These are phyloP conservation scores for Excoecaria agallocha DNA, from an alignment of 345 rosid species.

Conservation along the genomic window DNA sequence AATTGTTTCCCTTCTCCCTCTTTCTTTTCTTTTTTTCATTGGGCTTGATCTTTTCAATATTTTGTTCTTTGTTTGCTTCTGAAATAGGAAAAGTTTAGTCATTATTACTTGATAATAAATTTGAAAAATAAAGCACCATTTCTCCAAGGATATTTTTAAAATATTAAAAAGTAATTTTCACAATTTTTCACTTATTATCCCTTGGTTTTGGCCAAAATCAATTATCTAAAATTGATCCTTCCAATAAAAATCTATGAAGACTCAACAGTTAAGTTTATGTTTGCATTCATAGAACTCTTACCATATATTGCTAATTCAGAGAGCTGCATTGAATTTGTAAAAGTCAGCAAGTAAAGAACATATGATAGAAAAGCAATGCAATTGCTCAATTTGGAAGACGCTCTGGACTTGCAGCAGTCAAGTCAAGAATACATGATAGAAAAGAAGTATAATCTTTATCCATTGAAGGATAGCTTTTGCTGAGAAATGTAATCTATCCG, in stretches of 20 bases:
- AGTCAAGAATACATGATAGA: too few relatives aligned
- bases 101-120: conserved; percentile 1
- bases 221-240: not conserved
- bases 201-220: not conserved
- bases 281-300: not conserved
- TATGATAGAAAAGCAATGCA: too few relatives aligned
- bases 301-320: too few relatives aligned
- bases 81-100: conserved; percentile 13
- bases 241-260: not conserved
- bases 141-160: conserved; percentile 2
- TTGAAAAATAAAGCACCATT: not conserved
- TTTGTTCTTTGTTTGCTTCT: conserved; percentile 20
- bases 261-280: not conserved
- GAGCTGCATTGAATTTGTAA: too few relatives aligned
- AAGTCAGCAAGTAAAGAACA: too few relatives aligned
- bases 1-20: conserved; percentile 12
- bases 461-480: too few relatives aligned
- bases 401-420: too few relatives aligned
- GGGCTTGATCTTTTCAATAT: conserved; percentile 11
- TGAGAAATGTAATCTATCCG: too few relatives aligned
- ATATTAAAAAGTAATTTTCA: not conserved
- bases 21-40: conserved; percentile 30
- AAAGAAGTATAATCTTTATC: too few relatives aligned
- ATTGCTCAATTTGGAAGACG: too few relatives aligned
- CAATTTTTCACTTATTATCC: not conserved